These are phyloP conservation scores for Cyclanthera cordifolia DNA, from an alignment of 306 rosid genomes.

Conservation along the genomic window DNA sequence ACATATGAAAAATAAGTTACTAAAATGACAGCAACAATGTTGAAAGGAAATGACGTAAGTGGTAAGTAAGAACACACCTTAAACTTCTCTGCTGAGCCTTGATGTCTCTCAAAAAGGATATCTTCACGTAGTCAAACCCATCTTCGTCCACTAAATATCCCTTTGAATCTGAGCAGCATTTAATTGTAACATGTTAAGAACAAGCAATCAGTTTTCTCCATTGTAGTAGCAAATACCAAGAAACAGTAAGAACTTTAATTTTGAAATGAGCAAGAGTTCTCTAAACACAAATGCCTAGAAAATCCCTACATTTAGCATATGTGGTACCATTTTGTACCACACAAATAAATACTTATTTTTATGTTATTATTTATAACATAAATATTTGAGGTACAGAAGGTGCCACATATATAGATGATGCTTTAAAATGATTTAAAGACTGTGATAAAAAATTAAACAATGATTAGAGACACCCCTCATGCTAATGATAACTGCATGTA, in stretches of 20 bases:
- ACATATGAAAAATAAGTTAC: conserved; percentile 20
- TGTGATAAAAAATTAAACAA: neutral
- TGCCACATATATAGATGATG: neutral
- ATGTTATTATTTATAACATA: too few relatives aligned
- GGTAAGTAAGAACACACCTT: conserved; percentile 40
- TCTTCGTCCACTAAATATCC: conserved; percentile 97
- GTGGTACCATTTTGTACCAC: too few relatives aligned
- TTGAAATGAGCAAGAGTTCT: too few relatives aligned
- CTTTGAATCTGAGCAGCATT: conserved; percentile 58
- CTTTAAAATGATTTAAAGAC: neutral
- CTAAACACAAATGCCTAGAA: too few relatives aligned
- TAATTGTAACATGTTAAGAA: conserved; percentile 1
- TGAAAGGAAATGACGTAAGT: conserved; percentile 2
- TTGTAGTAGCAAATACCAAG: conserved; percentile 1
- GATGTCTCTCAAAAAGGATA: conserved; percentile 75
- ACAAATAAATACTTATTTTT: too few relatives aligned
- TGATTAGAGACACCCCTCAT: neutral
- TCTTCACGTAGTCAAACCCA: conserved; percentile 88
- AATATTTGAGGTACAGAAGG: too few relatives aligned
- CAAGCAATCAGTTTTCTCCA: neutral
- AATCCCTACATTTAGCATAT: too few relatives aligned
- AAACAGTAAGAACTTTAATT: conserved; percentile 3
- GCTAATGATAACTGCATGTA: neutral
- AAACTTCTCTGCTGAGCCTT: conserved; percentile 88
- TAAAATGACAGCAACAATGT: conserved; percentile 13